These are phyloP conservation scores for Puccinia novopanici DNA, from an alignment of 1,284 basidiomycete genomes.

Conservation along the genomic window DNA sequence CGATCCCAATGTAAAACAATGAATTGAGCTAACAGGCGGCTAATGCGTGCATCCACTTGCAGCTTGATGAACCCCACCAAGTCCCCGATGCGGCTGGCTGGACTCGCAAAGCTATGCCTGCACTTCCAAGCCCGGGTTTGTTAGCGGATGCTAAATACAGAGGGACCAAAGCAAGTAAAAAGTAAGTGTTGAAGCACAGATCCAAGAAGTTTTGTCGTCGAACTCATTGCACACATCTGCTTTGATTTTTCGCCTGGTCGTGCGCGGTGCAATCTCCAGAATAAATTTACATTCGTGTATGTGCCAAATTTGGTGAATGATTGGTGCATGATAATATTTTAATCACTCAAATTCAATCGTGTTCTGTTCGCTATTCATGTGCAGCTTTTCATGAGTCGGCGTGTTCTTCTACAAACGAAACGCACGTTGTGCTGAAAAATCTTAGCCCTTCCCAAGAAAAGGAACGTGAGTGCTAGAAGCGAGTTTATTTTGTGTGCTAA, in stretches of 20 bases:
- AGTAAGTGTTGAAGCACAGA: conserved; percentile 10
- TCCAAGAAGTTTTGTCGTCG: background rate
- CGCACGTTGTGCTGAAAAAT: conserved; percentile 1
- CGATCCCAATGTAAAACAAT: background rate
- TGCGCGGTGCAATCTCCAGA: background rate
- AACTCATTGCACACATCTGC: background rate
- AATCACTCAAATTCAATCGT: background rate
- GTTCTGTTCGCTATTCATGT: background rate
- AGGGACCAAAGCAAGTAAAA: background rate
- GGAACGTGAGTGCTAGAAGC: conserved; percentile 19
- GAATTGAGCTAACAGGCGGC: background rate
- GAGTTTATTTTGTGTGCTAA: background rate
- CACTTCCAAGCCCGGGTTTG: background rate
- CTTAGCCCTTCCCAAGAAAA: conserved; percentile 4
- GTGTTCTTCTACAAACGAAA: background rate
- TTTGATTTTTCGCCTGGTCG: background rate
- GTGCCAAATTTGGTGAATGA: background rate
- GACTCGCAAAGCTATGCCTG: background rate
- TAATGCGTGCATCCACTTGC: background rate
- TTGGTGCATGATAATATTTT: background rate
- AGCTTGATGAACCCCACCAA: background rate
- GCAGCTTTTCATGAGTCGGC: background rate
- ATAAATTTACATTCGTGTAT: background rate
- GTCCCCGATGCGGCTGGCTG: background rate
- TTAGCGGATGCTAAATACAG: background rate